These are phyloP conservation scores for Hypoxylon sp. DNA, from an alignment of 2,329 filamentous ascomycete genomes.

Conservation along the genomic window DNA sequence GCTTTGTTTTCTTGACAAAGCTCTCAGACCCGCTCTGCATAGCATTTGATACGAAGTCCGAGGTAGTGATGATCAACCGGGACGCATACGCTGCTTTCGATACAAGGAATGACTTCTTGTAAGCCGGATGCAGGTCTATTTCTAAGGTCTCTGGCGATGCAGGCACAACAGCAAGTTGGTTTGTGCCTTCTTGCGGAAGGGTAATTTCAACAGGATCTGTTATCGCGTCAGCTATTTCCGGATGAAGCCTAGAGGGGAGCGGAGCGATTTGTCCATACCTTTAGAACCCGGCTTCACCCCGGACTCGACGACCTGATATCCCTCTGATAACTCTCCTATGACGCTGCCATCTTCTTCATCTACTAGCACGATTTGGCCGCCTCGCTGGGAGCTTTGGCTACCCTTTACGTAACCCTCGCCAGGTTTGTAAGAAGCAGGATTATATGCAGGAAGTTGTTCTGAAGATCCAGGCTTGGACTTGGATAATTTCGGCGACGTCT, in stretches of 20 bases:
- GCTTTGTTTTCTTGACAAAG: slow-evolving; percentile 85
- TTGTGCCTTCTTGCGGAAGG: slow-evolving; percentile 77
- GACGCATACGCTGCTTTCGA: slow-evolving; percentile 90
- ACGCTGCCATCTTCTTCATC: slow-evolving; percentile 98
- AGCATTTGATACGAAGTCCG: slow-evolving; percentile 82
- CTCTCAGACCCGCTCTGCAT: slow-evolving; percentile 82
- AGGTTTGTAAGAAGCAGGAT: slow-evolving; percentile 83
- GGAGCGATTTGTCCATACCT: slow-evolving; percentile 69
- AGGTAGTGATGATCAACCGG: slow-evolving; percentile 90
- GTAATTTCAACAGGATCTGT: slow-evolving; percentile 84
- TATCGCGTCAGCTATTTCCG: slow-evolving; percentile 29
- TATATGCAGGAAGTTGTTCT: slow-evolving; percentile 75
- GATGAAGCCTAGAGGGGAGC: slow-evolving; percentile 37
- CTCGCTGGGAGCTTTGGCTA: slow-evolving; percentile 69
- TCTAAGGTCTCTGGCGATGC: slow-evolving; percentile 79
- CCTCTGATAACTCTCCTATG: slow-evolving; percentile 89
- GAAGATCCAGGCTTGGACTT: slow-evolving; percentile 60
- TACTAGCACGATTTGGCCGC: slow-evolving; percentile 89
- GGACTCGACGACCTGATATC: slow-evolving; percentile 85
- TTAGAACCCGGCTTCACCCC: slow-evolving; percentile 89
- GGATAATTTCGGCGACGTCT: slow-evolving; percentile 52
- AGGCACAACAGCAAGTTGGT: slow-evolving; percentile 75
- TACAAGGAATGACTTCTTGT: slow-evolving; percentile 87
- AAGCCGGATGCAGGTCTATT: slow-evolving; percentile 88
- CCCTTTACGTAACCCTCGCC: slow-evolving; percentile 82